phyloP scores from a whole-genome alignment of 441 rosid species.

The Populus hybrid region DNA sequence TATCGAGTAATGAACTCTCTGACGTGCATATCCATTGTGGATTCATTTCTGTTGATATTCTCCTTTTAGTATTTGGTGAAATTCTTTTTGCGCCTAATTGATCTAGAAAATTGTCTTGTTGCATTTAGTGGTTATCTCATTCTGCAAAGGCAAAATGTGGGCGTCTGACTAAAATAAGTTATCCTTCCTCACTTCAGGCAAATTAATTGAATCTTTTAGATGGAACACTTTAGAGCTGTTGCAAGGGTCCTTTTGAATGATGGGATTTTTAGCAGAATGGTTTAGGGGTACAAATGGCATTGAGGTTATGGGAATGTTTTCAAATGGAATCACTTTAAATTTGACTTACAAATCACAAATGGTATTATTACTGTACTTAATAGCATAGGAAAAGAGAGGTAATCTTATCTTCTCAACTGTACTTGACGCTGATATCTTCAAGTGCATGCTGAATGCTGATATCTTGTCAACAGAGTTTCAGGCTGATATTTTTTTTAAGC shows the following conservation, averaged over 20 bases:
- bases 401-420: background rate
- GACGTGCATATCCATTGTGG: background rate
- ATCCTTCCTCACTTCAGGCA: background rate
- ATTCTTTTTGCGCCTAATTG: background rate
- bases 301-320: background rate
- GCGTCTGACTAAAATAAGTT: background rate
- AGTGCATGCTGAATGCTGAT: background rate
- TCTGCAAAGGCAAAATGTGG: background rate
- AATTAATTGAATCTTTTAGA: background rate
- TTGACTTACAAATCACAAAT: background rate
- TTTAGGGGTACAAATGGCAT: background rate
- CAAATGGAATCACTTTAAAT: background rate
- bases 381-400: background rate
- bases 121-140: background rate
- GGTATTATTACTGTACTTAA: background rate
- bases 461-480: background rate
- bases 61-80: background rate
- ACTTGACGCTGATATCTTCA: background rate
- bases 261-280: background rate
- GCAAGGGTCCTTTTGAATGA: background rate
- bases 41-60: background rate
- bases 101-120: background rate
- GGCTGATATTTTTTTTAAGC: background rate
- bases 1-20: background rate
- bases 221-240: background rate